Conservation (phyloP, 2,329 filamentous ascomycete species). For the Uncinocarpus reesii region DNA sequence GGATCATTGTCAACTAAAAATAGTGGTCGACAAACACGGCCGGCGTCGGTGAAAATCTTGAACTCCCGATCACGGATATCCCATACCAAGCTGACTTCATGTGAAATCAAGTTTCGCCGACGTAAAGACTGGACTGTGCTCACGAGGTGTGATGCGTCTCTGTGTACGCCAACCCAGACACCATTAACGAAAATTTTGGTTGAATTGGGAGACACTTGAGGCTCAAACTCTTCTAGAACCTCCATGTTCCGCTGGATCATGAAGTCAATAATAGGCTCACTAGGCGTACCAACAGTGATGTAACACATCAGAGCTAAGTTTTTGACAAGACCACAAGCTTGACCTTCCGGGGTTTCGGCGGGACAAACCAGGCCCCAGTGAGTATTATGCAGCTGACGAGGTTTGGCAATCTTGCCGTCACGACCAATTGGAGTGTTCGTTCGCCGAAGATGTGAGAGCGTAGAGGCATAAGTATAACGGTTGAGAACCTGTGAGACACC, state of each 20-base stretch:
- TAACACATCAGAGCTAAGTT: constrained; percentile 97
- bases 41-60: constrained; percentile 96
- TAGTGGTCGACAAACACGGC: constrained; percentile 83
- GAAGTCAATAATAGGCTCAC: constrained; percentile 83
- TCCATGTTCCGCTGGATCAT: constrained; percentile 96
- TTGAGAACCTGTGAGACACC: constrained; percentile 98
- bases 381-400: constrained; percentile 93
- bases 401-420: constrained; percentile 97
- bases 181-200: constrained; percentile 98
- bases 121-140: constrained; percentile 66
- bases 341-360: constrained; percentile 93
- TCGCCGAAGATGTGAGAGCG: constrained; percentile 86
- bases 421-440: constrained; percentile 97
- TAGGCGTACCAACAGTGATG: constrained; percentile 87
- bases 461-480: constrained; percentile 94
- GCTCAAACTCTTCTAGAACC: constrained; percentile 88
- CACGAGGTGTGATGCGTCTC: constrained; percentile 77
- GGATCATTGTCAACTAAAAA: constrained; percentile 85
- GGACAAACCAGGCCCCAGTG: constrained; percentile 98
- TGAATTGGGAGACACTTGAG: constrained; percentile 71
- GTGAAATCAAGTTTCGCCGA: constrained; percentile 71
- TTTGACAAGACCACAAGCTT: constrained; percentile 96
- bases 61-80: constrained; percentile 97
- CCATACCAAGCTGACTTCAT: constrained; percentile 87
- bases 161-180: constrained; percentile 92